Evolutionary conservation across 1,284 basidiomycete species (phyloP).

Genomic region (Fistulinella staudtii): DNA sequence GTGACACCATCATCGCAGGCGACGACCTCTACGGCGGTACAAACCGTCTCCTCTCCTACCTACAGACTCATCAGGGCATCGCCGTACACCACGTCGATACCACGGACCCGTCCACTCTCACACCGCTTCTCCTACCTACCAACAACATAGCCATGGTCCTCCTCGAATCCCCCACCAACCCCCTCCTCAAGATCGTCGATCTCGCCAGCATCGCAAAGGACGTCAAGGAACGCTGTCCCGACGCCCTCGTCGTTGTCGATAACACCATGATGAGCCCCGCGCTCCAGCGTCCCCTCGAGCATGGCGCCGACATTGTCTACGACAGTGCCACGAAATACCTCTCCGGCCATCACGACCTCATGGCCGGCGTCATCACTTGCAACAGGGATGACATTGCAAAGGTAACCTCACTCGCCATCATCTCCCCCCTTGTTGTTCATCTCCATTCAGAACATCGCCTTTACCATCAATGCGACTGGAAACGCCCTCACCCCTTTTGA

Average conservation of each 20-base stretch:
- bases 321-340: conserved; percentile 99
- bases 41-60: conserved; percentile 91
- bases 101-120: conserved; percentile 65
- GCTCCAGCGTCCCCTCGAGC: conserved; percentile 91
- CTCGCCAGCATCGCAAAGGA: conserved; percentile 76
- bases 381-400: conserved; percentile 89
- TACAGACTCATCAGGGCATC: conserved; percentile 85
- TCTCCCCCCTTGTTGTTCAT: conserved; percentile 1
- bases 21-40: conserved; percentile 99
- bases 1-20: conserved; percentile 92
- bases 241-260: conserved; percentile 89
- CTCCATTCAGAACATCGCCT: conserved; percentile 67
- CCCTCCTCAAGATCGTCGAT: conserved; percentile 93
- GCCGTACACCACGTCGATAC: conserved; percentile 94
- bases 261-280: conserved; percentile 99
- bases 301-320: conserved; percentile 96
- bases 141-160: conserved; percentile 87
- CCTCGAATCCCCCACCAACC: conserved; percentile 97
- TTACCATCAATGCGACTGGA: conserved; percentile 96
- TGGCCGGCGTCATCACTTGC: conserved; percentile 95
- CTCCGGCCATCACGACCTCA: conserved; percentile 97
- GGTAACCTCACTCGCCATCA: conserved; percentile 38
- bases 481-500: conserved; percentile 95
- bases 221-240: conserved; percentile 78
- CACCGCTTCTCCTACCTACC: conserved; percentile 61